These are phyloP conservation scores for Yamadazyma friedrichii DNA, from an alignment of 1,139 yeast genomes.

Conservation along the genomic window DNA sequence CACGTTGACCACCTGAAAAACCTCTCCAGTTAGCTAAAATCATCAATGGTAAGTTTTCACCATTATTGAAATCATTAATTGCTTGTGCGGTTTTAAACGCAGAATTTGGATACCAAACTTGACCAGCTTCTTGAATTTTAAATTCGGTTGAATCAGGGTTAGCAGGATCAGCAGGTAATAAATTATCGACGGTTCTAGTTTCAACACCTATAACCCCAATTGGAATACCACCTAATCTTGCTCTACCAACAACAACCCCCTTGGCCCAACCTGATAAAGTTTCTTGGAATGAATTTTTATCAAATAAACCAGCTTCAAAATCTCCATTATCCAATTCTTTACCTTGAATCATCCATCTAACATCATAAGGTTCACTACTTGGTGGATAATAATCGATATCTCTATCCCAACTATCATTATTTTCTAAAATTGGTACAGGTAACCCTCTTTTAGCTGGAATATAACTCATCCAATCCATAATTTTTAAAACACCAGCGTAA, in stretches of 20 bases:
- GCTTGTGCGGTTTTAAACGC: conserved; percentile 99
- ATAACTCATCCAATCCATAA: conserved; percentile 94
- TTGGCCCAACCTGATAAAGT: conserved; percentile 98
- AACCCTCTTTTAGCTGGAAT: conserved; percentile 87
- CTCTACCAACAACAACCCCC: conserved; percentile 98
- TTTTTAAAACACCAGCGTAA: conserved; percentile 92
- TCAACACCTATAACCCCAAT: conserved; percentile 98
- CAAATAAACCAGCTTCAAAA: conserved; percentile 86
- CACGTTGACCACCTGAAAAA: conserved; percentile 99
- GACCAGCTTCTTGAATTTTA: conserved; percentile 93
- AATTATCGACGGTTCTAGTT: conserved; percentile 82
- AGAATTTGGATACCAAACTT: conserved; percentile 98
- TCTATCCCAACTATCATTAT: conserved; percentile 90
- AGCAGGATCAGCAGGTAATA: conserved; percentile 97
- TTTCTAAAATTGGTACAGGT: conserved; percentile 88
- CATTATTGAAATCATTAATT: conserved; percentile 92
- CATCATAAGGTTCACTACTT: conserved; percentile 77
- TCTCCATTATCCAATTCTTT: conserved; percentile 61
- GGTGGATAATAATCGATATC: conserved; percentile 80
- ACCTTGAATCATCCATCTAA: conserved; percentile 94
- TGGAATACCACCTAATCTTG: conserved; percentile 98
- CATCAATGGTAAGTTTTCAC: conserved; percentile 97
- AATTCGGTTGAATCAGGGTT: conserved; percentile 91
- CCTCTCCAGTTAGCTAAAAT: conserved; percentile 99
- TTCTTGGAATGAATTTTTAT: conserved; percentile 90